Percentiles rank a stretch among this genome's conserved stretches.
Conservation (phyloP, 2,329 filamentous ascomycete species). For the Epichloe brachyelytri region DNA sequence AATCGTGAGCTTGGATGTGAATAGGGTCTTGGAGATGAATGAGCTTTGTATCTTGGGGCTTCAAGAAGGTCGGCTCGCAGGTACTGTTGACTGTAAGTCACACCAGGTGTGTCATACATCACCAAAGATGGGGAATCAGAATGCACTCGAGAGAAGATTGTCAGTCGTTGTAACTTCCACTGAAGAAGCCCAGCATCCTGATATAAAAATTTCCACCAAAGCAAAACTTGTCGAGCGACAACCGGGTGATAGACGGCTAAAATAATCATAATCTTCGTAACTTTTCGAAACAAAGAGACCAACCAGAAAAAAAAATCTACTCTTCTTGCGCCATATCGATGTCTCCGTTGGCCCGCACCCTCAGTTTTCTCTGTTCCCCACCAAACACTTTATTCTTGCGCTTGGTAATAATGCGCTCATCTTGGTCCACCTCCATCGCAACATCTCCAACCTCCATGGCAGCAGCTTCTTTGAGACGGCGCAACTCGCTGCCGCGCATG, state of each 20-base stretch:
- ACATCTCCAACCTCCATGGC: slow-evolving; percentile 32
- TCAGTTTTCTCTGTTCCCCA: slow-evolving; percentile 27
- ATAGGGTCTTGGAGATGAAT: too few species aligned
- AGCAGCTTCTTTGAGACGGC: slow-evolving; percentile 42
- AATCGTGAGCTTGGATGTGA: too few species aligned
- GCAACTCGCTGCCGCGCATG: slow-evolving; percentile 50
- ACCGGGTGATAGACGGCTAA: background rate
- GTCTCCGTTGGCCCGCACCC: slow-evolving; percentile 22
- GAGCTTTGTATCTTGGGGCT: too few species aligned
- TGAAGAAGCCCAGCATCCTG: background rate
- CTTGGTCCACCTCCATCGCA: slow-evolving; percentile 22
- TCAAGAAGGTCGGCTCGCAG: too few species aligned
- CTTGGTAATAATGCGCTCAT: slow-evolving; percentile 10
- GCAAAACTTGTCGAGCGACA: background rate
- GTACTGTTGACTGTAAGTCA: too few species aligned
- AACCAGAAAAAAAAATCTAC: slow-evolving; percentile 7
- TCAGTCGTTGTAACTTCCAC: background rate
- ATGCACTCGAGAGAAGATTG: too few species aligned
- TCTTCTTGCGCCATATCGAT: slow-evolving; percentile 18
- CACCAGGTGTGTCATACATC: too few species aligned
- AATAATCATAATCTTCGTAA: background rate
- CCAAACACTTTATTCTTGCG: slow-evolving; percentile 28
- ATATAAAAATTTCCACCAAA: background rate
- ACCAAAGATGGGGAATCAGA: background rate
- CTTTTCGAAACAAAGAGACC: background rate